These are phyloP conservation scores for Avicennia marina DNA, from an alignment of 257 asterid genomes.

Conservation along the genomic window DNA sequence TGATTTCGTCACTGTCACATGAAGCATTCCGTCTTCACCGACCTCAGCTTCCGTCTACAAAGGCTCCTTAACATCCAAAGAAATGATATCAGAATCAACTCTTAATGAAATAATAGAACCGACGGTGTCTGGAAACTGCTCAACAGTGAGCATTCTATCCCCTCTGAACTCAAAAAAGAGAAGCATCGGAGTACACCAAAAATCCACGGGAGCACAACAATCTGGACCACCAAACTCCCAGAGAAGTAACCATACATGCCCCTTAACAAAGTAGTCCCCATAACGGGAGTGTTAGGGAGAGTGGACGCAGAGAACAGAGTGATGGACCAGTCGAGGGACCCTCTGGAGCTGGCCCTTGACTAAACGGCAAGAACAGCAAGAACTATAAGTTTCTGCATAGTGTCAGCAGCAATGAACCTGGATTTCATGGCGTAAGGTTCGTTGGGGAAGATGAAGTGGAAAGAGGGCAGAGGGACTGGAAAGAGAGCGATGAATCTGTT, in stretches of 20 bases:
- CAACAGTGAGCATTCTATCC: background rate
- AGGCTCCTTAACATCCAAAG: background rate
- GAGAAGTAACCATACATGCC: slow-evolving; percentile 3
- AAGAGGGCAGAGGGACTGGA: slow-evolving; percentile 5
- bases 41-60: slow-evolving; percentile 3
- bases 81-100: slow-evolving; percentile 4
- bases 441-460: slow-evolving; percentile 8
- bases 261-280: background rate
- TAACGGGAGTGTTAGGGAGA: slow-evolving; percentile 5
- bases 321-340: slow-evolving; percentile 6
- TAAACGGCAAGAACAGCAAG: background rate
- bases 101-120: background rate
- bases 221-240: slow-evolving; percentile 4
- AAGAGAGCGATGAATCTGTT: slow-evolving; percentile 5
- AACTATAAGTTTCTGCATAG: background rate
- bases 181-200: slow-evolving; percentile 4
- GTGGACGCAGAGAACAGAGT: background rate
- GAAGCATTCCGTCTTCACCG: slow-evolving; percentile 7
- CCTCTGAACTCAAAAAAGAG: slow-evolving; percentile 8
- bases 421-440: background rate
- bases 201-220: slow-evolving; percentile 7
- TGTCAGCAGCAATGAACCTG: slow-evolving; percentile 4
- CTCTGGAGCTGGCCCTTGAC: background rate
- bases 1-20: slow-evolving; percentile 1
- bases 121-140: slow-evolving; percentile 8